These are phyloP conservation scores for Daldinia grandis DNA, from an alignment of 495 filamentous ascomycete genomes.

Conservation along the genomic window DNA sequence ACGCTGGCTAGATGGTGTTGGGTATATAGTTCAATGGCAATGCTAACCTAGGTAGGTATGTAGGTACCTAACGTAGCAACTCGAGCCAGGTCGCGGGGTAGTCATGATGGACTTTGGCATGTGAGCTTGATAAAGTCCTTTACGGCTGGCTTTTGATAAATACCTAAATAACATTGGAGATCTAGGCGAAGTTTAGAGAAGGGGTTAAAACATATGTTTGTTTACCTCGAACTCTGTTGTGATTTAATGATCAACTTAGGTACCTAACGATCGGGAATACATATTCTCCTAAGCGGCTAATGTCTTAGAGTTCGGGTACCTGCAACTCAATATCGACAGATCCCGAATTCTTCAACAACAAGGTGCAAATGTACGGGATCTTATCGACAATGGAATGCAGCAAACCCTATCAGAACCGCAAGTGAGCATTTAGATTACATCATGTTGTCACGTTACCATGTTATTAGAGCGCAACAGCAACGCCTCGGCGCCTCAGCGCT, in stretches of 20 bases:
- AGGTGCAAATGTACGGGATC: constrained; percentile 11
- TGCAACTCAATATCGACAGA: not conserved
- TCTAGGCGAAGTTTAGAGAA: too few relatives aligned
- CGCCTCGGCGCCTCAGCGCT: constrained; percentile 7
- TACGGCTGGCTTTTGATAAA: too few relatives aligned
- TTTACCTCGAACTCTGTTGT: too few relatives aligned
- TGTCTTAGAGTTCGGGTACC: constrained; percentile 5
- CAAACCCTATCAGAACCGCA: constrained; percentile 40
- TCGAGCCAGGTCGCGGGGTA: too few relatives aligned
- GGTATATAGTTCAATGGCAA: too few relatives aligned
- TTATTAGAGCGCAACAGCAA: constrained; percentile 17
- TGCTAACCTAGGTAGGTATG: too few relatives aligned
- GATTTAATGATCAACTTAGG: not conserved
- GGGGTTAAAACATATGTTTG: too few relatives aligned
- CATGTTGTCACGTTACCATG: constrained; percentile 11
- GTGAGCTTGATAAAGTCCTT: too few relatives aligned
- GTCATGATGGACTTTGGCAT: too few relatives aligned
- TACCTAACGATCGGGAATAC: not conserved
- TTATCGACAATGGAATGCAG: constrained; percentile 36
- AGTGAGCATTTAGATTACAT: constrained; percentile 11
- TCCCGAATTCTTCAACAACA: not conserved
- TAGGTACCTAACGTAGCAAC: too few relatives aligned
- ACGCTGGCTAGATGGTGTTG: too few relatives aligned
- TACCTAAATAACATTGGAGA: too few relatives aligned
- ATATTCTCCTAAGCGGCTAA: not conserved